Evolutionary conservation across 495 filamentous ascomycete genomes (phyloP).

Genomic region (Friedmanniomyces simplex): DNA sequence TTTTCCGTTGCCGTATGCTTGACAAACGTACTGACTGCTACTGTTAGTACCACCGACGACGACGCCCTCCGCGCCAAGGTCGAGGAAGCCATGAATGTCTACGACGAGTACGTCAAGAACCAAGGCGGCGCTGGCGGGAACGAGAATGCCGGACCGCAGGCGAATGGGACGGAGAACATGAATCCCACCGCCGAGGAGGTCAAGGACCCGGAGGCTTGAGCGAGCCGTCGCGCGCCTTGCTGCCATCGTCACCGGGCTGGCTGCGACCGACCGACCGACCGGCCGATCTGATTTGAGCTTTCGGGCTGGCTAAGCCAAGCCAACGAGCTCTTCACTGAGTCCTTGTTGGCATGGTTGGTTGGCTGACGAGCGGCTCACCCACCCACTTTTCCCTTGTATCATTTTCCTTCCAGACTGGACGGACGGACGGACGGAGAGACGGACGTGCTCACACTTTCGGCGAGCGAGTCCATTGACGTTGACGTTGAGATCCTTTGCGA

Average conservation of each 20-base stretch:
- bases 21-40: conserved; percentile 27
- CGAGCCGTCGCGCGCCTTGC: not conserved
- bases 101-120: conserved; percentile 95
- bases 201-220: conserved; percentile 18
- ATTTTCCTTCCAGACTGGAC: not conserved
- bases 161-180: conserved; percentile 20
- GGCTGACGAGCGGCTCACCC: too few species aligned
- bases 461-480: too few species aligned
- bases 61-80: conserved; percentile 86
- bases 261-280: too few species aligned
- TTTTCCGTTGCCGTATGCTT: conserved; percentile 7
- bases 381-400: not conserved
- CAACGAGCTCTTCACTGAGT: not conserved
- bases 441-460: too few species aligned
- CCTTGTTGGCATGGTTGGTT: not conserved
- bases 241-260: too few species aligned
- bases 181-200: conserved; percentile 17
- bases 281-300: not conserved
- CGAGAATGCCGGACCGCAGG: conserved; percentile 3
- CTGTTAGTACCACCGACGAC: conserved; percentile 75
- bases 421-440: too few species aligned
- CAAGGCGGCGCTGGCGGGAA: conserved; percentile 38
- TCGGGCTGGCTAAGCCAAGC: too few species aligned
- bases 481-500: too few species aligned
- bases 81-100: conserved; percentile 89